Conservation (phyloP, 768 basidiomycete genomes). For the Panaeolus papilionaceus region DNA sequence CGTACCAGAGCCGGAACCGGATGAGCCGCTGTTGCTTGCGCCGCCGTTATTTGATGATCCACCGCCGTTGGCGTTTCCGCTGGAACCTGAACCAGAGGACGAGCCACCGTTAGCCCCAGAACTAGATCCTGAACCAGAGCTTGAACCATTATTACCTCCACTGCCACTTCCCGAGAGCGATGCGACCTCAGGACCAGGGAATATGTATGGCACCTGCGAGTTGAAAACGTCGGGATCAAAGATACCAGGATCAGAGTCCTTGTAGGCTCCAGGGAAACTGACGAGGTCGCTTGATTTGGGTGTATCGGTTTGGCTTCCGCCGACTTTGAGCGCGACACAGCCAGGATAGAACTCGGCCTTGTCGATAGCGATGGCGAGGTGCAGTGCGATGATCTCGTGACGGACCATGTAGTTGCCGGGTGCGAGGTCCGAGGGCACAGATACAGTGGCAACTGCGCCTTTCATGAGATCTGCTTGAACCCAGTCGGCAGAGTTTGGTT, state of each 20-base stretch:
- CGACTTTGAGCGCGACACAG: conserved; percentile 64
- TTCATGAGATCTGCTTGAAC: conserved; percentile 54
- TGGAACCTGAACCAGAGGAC: background rate
- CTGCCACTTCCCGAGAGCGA: conserved; percentile 13
- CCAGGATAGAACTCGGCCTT: conserved; percentile 85
- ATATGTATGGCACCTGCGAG: conserved; percentile 40
- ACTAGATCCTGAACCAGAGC: background rate
- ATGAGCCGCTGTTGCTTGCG: background rate
- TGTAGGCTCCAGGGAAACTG: conserved; percentile 76
- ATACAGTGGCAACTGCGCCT: conserved; percentile 47
- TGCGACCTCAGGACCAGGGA: conserved; percentile 22
- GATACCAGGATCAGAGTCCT: conserved; percentile 74
- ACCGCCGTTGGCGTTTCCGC: background rate
- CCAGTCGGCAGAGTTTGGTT: conserved; percentile 50
- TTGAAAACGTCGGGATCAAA: conserved; percentile 55
- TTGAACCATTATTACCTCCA: conserved; percentile 4
- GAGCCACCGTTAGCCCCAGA: background rate
- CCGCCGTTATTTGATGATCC: background rate
- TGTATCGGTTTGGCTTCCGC: conserved; percentile 58
- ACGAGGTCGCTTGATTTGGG: conserved; percentile 60
- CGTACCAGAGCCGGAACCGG: background rate
- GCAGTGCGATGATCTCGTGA: conserved; percentile 82
- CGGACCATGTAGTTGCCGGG: conserved; percentile 80
- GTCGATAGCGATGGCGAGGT: conserved; percentile 57
- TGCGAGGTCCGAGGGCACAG: conserved; percentile 57